Percentiles rank a stretch among this genome's conserved stretches.
Conservation (phyloP, 345 rosid genomes). For the Brassica nigra region DNA sequence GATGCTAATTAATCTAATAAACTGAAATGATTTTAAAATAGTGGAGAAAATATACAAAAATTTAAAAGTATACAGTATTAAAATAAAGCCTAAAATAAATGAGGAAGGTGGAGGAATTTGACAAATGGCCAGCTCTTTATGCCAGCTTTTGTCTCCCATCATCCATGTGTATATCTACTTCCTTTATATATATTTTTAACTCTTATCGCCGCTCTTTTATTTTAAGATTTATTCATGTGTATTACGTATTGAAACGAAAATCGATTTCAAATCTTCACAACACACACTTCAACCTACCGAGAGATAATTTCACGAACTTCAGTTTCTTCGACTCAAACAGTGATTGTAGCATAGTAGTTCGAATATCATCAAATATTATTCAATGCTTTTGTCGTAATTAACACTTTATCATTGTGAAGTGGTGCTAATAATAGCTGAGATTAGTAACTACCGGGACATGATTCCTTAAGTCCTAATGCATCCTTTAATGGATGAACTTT, state of each 20-base stretch:
- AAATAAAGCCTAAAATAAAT: not conserved
- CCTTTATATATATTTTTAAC: not conserved
- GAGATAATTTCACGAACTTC: too few species aligned
- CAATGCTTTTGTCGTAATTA: not conserved
- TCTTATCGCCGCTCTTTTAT: slow-evolving; percentile 6
- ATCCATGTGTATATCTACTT: slow-evolving; percentile 37
- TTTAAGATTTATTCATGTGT: not conserved
- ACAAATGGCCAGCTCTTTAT: slow-evolving; percentile 41
- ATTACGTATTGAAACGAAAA: not conserved
- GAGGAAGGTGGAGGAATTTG: slow-evolving; percentile 30
- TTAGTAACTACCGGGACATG: not conserved
- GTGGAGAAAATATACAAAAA: not conserved
- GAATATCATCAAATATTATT: not conserved
- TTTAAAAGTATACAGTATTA: not conserved
- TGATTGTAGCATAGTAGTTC: not conserved
- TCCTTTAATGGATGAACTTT: not conserved
- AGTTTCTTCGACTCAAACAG: not conserved
- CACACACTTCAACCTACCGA: not conserved
- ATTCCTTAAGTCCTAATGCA: not conserved
- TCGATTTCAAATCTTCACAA: not conserved
- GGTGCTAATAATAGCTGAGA: not conserved
- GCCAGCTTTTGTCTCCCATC: slow-evolving; percentile 45
- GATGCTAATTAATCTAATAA: not conserved
- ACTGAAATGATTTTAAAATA: not conserved
- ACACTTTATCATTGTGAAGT: not conserved